A percentile compares a stretch with the other conserved stretches of the same genome.
Conservation (phyloP, 345 rosid genomes). For the Eutrema japonicum region DNA sequence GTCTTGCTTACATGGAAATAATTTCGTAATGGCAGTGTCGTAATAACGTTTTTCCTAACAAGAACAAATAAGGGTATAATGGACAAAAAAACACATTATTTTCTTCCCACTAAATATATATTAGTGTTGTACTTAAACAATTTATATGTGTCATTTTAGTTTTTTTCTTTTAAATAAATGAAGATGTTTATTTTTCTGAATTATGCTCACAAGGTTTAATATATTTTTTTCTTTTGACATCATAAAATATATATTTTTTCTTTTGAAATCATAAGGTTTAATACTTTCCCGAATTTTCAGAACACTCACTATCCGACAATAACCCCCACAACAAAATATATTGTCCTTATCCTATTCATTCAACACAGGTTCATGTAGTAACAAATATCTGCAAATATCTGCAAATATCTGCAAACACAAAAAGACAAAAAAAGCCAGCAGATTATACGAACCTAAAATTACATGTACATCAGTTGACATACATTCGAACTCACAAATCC, state of each 20-base stretch:
- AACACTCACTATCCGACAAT: conserved; percentile 15
- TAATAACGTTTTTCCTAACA: too few species aligned
- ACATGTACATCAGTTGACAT: not conserved
- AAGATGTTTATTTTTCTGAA: not conserved
- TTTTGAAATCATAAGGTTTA: not conserved
- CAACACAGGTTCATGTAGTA: conserved; percentile 8
- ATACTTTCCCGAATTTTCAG: not conserved
- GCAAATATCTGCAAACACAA: not conserved
- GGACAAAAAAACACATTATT: too few species aligned
- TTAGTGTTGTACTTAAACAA: too few species aligned
- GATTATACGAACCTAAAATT: not conserved
- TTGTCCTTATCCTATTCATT: conserved; percentile 13
- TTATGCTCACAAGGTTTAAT: not conserved
- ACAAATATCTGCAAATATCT: not conserved
- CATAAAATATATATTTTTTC: too few species aligned
- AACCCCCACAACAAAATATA: not conserved
- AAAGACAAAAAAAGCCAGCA: not conserved
- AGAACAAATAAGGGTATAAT: too few species aligned
- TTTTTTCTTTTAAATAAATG: not conserved
- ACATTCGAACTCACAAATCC: not conserved
- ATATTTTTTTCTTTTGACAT: too few species aligned
- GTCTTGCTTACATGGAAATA: too few species aligned
- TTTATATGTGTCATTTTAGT: too few species aligned
- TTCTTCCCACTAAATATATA: too few species aligned
- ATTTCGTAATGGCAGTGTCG: too few species aligned